Percentiles rank a stretch among this genome's conserved stretches.
phyloP scores from a whole-genome alignment of 1,139 yeast species.

The Blastobotrys capitulatus region DNA sequence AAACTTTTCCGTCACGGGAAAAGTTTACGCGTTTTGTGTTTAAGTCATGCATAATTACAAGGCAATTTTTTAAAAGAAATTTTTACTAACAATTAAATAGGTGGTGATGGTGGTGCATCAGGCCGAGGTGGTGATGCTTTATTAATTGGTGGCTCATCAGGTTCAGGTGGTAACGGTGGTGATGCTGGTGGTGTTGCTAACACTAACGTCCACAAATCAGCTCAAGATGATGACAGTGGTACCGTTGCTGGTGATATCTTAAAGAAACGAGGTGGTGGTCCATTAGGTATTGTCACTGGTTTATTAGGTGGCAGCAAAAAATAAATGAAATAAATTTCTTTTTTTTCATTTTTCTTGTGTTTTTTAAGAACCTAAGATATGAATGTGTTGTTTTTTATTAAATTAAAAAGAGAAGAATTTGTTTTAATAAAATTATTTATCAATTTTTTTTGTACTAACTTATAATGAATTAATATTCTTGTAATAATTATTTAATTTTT shows the following conservation, averaged over 20 bases:
- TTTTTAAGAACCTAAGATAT: too few species aligned
- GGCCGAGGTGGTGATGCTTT: conserved; percentile 4
- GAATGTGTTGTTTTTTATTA: too few species aligned
- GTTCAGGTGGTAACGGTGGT: conserved; percentile 5
- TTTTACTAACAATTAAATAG: background rate
- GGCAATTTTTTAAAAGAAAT: too few species aligned
- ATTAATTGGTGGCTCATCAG: conserved; percentile 2
- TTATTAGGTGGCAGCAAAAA: background rate
- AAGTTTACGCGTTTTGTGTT: too few species aligned
- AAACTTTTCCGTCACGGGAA: too few species aligned
- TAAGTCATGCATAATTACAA: too few species aligned
- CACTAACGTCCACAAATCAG: background rate
- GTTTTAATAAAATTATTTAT: too few species aligned
- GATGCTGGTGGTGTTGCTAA: conserved; percentile 5
- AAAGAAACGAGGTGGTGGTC: background rate
- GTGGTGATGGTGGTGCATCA: background rate
- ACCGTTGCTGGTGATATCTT: background rate
- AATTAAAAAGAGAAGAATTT: too few species aligned
- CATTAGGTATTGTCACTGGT: background rate
- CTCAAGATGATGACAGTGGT: background rate
- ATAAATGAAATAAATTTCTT: background rate
- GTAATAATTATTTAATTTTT: too few species aligned
- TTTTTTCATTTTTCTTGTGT: too few species aligned
- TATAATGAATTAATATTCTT: too few species aligned
- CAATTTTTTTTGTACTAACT: too few species aligned